A percentile compares a stretch with the other conserved stretches of the same genome.
phyloP scores from a whole-genome alignment of 2,329 filamentous ascomycete genomes.

The Pseudodiploospora longispora region DNA sequence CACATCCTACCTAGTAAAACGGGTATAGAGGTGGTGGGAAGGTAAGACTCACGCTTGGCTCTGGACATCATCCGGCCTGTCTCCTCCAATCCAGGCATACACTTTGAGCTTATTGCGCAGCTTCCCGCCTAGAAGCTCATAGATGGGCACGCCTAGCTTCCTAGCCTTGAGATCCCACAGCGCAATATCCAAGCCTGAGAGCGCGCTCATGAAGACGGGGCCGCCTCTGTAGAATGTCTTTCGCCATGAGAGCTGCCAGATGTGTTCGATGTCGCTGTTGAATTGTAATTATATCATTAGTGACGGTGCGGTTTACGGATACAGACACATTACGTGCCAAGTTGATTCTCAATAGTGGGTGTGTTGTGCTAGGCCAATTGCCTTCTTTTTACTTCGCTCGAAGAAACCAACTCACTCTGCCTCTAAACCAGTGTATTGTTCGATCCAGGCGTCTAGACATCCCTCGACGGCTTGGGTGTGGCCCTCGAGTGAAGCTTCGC shows the following conservation, averaged over 20 bases:
- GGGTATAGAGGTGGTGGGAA: neutral
- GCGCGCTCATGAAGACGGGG: slow-evolving; percentile 71
- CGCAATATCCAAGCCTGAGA: slow-evolving; percentile 72
- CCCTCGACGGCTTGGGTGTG: slow-evolving; percentile 69
- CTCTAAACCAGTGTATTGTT: slow-evolving; percentile 56
- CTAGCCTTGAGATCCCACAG: slow-evolving; percentile 67
- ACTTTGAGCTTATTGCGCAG: slow-evolving; percentile 62
- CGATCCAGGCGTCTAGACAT: slow-evolving; percentile 57
- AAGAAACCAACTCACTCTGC: slow-evolving; percentile 48
- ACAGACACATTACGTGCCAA: too few species aligned
- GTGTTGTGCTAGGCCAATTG: neutral
- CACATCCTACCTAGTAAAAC: neutral
- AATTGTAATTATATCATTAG: neutral
- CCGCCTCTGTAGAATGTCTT: slow-evolving; percentile 69
- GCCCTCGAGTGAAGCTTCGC: slow-evolving; percentile 66
- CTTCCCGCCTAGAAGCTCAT: slow-evolving; percentile 67
- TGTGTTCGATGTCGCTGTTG: slow-evolving; percentile 64
- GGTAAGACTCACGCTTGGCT: slow-evolving; percentile 42
- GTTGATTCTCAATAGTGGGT: too few species aligned
- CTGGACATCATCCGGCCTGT: slow-evolving; percentile 60
- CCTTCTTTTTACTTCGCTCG: neutral
- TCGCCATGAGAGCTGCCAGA: slow-evolving; percentile 69
- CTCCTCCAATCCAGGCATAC: slow-evolving; percentile 73
- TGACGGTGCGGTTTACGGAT: neutral
- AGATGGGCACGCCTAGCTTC: slow-evolving; percentile 55